Base-by-base conservation (phyloP, 192 early-diverging fungal genomes). In the Linnemannia zychae region DNA sequence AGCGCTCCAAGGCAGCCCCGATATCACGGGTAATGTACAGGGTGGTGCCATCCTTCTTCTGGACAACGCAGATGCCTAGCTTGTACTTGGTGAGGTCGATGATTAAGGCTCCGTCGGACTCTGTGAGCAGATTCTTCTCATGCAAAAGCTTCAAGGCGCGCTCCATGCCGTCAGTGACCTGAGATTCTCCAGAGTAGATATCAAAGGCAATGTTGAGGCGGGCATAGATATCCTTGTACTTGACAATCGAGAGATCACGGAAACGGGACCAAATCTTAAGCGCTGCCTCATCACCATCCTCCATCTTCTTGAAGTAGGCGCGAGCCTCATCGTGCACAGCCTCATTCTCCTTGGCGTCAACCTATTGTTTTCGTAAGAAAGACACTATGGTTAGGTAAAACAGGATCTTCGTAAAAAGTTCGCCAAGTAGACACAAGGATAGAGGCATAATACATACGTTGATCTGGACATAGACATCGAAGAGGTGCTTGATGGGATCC, bases 1-100 rank as follows among this genome's bases (percentile, higher is more conserved):
- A 93, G 84, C 99, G 96, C 88, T 96, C 93, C 70, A 96, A 93
- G 69, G 97, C 97, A 50, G 97, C 98, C 74, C 98, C 99, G 87
- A 99, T 95, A 88, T 99, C 98, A 75, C 97, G 96, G 57, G 98
- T 97, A 36, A 98, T 91, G 84, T 99, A 99, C 31, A 99, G 91
- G 2, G 97, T 94, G 7, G 96, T 95, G 65, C 98, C 98, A 82
- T 99, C 98, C 81, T 91, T 92, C 91, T 97, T 97, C 72, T 94
- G 94, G 24, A 99, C 93, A 15, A 99, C 90, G 13, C 95, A 93
- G 50, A 91, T 91, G 72, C 93, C 96, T 66, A 97, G 93, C 87
- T 98, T 97, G 88, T 96, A 88, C 71, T 92, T 88, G 33, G 93
- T 92, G 72, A 99, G 89, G 78, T 99, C 94, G 57, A 99, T 79